Conservation (phyloP, 148 eudicot species). For the Nyssa sinensis region DNA sequence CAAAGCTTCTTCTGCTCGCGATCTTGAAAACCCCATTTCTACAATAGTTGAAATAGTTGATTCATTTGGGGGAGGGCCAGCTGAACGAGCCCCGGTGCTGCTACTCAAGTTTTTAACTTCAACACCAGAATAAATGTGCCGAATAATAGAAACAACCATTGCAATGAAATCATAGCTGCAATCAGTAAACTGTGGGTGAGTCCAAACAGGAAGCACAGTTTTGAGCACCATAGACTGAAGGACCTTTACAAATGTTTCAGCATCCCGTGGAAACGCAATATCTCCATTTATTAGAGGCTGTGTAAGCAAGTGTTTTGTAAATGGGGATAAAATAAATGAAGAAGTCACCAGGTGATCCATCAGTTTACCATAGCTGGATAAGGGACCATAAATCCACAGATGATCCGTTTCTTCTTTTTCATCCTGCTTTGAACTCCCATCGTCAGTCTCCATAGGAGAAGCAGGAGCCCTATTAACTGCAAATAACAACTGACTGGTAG, state of each 20-base stretch:
- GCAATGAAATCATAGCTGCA: slow-evolving; percentile 84
- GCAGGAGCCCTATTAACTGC: slow-evolving; percentile 71
- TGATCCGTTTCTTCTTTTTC: slow-evolving; percentile 55
- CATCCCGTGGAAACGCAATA: slow-evolving; percentile 70
- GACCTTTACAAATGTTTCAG: slow-evolving; percentile 86
- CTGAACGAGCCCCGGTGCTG: slow-evolving; percentile 44
- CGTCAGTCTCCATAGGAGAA: slow-evolving; percentile 98
- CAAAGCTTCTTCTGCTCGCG: slow-evolving; percentile 95
- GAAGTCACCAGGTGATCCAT: slow-evolving; percentile 97
- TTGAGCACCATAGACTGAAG: slow-evolving; percentile 90
- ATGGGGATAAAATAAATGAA: slow-evolving; percentile 79
- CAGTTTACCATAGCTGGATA: slow-evolving; percentile 85
- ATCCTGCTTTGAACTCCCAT: slow-evolving; percentile 52
- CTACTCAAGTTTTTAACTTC: slow-evolving; percentile 73
- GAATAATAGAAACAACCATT: slow-evolving; percentile 63
- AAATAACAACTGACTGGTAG: slow-evolving; percentile 92
- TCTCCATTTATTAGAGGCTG: slow-evolving; percentile 68
- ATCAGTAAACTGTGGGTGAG: slow-evolving; percentile 72
- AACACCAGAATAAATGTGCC: slow-evolving; percentile 90
- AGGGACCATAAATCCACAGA: slow-evolving; percentile 88
- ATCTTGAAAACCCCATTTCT: slow-evolving; percentile 94
- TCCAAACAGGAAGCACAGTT: slow-evolving; percentile 91
- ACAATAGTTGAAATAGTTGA: slow-evolving; percentile 76
- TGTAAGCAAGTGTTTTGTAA: slow-evolving; percentile 78
- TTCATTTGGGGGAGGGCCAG: slow-evolving; percentile 92